Evolutionary conservation across 1,284 basidiomycete species (phyloP), one percentile per base, ranked within the genome.

Genomic region (Pisolithus thermaeus): DNA sequence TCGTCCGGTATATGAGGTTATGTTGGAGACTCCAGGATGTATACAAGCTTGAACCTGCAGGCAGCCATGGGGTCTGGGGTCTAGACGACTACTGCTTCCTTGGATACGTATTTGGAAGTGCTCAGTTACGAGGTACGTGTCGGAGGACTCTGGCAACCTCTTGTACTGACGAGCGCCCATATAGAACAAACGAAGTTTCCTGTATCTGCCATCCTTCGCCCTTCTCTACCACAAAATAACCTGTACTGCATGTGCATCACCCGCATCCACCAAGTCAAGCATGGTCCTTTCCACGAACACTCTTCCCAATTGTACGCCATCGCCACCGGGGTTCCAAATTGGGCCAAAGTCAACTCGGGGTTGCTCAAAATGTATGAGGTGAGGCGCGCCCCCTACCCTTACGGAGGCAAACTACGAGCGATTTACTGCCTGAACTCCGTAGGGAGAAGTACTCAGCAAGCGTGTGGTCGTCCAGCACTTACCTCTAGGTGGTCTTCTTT

Each of bases 11-110:
- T 65, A 72, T 96, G 43, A 76, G 79, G 38, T 74, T 96, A 25
- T 91, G 87, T 56, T 95, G 92, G 81, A 78, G 78, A 47, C 75
- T 97, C 30, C 97, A 99, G 65, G 88, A 92, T 60, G 80, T 83
- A 23, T 99, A 98, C 66, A 83, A 78, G 43, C 81, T 99, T 7
- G 96, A 99, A 69, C 96, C 97, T 3, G 96, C 96, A 0, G 96
- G 96, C 3, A 94, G 90, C 56, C 97, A 99, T 63, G 96, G 96
- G 7, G 96, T 98, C 0, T 99, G 96, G 96, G 96, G 96, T 0
- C 73, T 99, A 35, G 94, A 99, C 66, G 97, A 99, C 66, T 97
- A 89, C 56, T 83, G 80, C 49, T 97, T 97, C 70, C 74, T 97
- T 23, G 86, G 88, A 23, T 98, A 98, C 66, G 79, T 97, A 8